Evolutionary conservation across 306 rosid genomes (phyloP).

Genomic region (Hylodesmum podocarpum): DNA sequence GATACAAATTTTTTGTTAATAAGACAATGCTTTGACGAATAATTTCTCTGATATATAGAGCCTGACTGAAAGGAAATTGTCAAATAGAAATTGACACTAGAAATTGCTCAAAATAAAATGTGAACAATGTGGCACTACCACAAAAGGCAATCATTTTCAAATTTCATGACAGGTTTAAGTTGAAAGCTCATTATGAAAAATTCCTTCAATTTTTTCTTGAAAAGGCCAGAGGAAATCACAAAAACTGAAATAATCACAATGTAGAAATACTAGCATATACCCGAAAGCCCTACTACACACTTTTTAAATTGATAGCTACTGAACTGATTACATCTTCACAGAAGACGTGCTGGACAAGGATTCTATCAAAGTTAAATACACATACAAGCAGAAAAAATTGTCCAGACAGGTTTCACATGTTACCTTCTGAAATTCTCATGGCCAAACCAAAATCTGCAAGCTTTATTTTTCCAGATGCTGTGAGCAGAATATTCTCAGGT

Average conservation of each 20-base stretch:
- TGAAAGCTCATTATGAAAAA: not conserved
- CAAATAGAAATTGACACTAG: constrained; percentile 4
- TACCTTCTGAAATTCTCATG: constrained; percentile 89
- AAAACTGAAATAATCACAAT: not conserved
- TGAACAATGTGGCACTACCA: not conserved
- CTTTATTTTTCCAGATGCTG: constrained; percentile 79
- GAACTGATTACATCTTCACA: not conserved
- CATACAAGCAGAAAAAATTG: not conserved
- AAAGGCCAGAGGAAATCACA: not conserved
- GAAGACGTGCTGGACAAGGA: not conserved
- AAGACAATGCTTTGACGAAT: constrained; percentile 28
- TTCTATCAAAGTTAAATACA: not conserved
- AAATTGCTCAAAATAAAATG: not conserved
- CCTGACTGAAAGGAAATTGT: not conserved
- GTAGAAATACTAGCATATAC: not conserved
- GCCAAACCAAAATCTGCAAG: constrained; percentile 99
- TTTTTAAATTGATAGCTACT: not conserved
- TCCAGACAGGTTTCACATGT: constrained; percentile 3
- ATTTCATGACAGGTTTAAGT: not conserved
- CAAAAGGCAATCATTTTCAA: not conserved
- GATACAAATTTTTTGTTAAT: constrained; percentile 19
- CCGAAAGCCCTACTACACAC: not conserved
- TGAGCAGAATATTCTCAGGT: constrained; percentile 95
- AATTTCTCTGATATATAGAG: not conserved
- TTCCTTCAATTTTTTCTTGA: not conserved